Conservation (phyloP, 176 grass and related monocot genomes). For the Chloris gayana region DNA sequence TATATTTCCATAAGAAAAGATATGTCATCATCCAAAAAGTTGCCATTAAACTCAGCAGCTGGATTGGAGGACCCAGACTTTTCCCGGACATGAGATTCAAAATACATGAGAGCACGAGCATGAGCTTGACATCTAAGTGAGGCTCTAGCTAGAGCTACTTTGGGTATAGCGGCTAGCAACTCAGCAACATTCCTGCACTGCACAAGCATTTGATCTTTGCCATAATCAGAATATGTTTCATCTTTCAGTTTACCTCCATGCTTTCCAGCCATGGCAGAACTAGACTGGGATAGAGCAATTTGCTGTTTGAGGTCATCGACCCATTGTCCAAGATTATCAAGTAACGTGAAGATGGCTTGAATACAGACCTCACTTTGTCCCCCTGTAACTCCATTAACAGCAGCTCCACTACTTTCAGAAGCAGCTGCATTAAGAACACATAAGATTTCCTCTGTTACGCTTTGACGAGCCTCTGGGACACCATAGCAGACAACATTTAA, state of each 20-base stretch:
- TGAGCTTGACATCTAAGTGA: conserved; percentile 92
- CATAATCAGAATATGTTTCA: conserved; percentile 41
- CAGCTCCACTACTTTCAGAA: conserved; percentile 80
- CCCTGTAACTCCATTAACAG: conserved; percentile 67
- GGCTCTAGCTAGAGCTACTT: conserved; percentile 92
- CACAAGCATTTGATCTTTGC: conserved; percentile 68
- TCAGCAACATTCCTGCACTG: conserved; percentile 84
- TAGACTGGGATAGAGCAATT: conserved; percentile 80
- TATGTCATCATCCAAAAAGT: conserved; percentile 93
- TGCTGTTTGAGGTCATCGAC: conserved; percentile 97
- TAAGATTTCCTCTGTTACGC: conserved; percentile 90
- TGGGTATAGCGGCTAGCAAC: conserved; percentile 83
- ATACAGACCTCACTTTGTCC: conserved; percentile 90
- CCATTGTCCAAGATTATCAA: conserved; percentile 98
- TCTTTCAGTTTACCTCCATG: conserved; percentile 59
- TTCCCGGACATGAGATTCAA: conserved; percentile 81
- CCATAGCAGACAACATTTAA: conserved; percentile 97
- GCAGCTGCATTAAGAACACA: conserved; percentile 87
- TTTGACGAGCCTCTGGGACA: conserved; percentile 72
- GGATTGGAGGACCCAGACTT: conserved; percentile 94
- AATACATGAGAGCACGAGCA: conserved; percentile 93
- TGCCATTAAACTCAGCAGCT: conserved; percentile 70
- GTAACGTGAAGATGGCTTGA: conserved; percentile 95
- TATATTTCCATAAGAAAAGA: conserved; percentile 99
- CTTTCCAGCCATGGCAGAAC: conserved; percentile 41